Percentiles rank a stretch among this genome's conserved stretches.
These are phyloP conservation scores for Rhizopogon vinicolor DNA, from an alignment of 768 basidiomycete species.

Conservation along the genomic window DNA sequence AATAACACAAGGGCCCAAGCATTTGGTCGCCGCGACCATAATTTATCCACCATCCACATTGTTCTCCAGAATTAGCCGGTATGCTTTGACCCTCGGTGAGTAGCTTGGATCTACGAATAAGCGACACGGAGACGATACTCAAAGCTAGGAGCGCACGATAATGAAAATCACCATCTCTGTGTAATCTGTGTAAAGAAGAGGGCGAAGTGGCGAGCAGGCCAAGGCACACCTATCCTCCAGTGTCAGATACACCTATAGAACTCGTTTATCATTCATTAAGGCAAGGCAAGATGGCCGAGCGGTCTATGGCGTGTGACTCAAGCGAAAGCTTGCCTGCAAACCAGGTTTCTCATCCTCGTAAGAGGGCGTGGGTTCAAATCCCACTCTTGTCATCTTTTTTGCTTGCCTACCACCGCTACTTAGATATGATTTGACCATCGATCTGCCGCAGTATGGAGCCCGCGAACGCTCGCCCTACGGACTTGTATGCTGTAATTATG, in stretches of 20 bases:
- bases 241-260: no score
- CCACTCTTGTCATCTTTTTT: constrained; percentile 17
- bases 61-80: not conserved
- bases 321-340: constrained; percentile 26
- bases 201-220: no score
- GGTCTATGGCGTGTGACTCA: constrained; percentile 63
- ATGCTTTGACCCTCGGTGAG: not conserved
- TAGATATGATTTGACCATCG: no score
- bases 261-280: no score
- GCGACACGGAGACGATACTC: not conserved
- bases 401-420: no score
- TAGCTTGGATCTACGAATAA: not conserved
- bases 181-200: no score
- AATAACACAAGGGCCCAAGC: not conserved
- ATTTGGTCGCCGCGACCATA: not conserved
- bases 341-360: constrained; percentile 15
- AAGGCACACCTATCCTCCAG: no score
- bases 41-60: not conserved
- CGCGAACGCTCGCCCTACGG: no score
- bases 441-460: no score
- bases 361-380: constrained; percentile 19
- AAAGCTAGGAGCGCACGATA: no score
- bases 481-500: no score
- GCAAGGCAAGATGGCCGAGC: constrained; percentile 53
- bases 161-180: no score